These are phyloP conservation scores for Sarocladium strictum DNA, from an alignment of 2,329 filamentous ascomycete genomes.

Conservation along the genomic window DNA sequence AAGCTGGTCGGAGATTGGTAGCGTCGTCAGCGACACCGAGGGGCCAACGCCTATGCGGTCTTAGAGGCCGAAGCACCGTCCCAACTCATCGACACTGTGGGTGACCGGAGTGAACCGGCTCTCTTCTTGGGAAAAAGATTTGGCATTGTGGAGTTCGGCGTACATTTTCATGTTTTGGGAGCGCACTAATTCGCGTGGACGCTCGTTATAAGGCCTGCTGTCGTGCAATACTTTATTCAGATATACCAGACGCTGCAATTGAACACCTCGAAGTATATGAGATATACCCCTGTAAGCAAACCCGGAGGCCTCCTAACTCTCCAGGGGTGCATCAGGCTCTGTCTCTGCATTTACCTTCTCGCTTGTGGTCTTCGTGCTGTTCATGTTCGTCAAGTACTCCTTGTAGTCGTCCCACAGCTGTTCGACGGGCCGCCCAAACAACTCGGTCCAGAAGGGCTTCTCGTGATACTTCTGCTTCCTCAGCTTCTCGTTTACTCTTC, in stretches of 20 bases:
- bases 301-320: not conserved
- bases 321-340: not conserved
- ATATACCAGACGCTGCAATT: constrained; percentile 1
- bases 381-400: constrained; percentile 20
- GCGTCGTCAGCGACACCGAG: constrained; percentile 53
- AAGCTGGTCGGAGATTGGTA: constrained; percentile 61
- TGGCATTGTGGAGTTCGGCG: not conserved
- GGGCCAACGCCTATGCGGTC: not conserved
- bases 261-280: not conserved
- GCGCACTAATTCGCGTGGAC: not conserved
- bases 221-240: not conserved
- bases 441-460: constrained; percentile 58
- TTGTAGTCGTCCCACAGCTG: constrained; percentile 72
- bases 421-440: constrained; percentile 61
- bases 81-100: no score
- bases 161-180: not conserved
- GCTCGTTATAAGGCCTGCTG: not conserved
- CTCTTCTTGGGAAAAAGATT: not conserved
- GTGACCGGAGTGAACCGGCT: no score
- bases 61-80: not conserved
- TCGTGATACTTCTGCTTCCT: constrained; percentile 58
- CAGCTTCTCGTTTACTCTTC: constrained; percentile 62
- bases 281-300: not conserved
- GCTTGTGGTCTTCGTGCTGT: not conserved
- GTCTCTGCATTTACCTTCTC: not conserved